These are phyloP conservation scores for Arctium lappa DNA, from an alignment of 129 eudicot species.

Conservation along the genomic window DNA sequence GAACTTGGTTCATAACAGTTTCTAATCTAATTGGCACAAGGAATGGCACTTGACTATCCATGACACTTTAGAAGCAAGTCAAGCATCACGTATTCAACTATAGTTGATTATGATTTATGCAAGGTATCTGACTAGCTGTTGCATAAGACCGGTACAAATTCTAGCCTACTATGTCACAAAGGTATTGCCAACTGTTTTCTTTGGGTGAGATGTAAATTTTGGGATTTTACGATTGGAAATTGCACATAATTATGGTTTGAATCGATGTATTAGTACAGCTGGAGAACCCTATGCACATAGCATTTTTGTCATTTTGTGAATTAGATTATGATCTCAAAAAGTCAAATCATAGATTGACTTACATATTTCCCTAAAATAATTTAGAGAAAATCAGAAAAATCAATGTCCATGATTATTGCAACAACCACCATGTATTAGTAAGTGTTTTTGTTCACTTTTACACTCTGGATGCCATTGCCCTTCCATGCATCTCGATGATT, in stretches of 20 bases:
- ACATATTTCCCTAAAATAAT: background rate
- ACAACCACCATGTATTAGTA: background rate
- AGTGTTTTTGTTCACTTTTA: background rate
- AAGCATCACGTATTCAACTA: background rate
- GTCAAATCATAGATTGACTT: background rate
- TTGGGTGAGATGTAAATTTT: background rate
- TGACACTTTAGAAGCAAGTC: background rate
- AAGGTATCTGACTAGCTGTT: background rate
- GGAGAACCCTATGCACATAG: slow-evolving; percentile 1
- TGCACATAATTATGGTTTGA: background rate
- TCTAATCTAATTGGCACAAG: background rate
- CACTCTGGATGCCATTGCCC: background rate
- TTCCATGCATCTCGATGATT: background rate
- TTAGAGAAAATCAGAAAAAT: background rate
- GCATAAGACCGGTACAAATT: background rate
- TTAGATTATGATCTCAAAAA: background rate
- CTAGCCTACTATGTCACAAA: background rate
- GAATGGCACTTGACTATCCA: background rate
- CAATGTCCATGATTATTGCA: background rate
- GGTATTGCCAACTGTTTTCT: background rate
- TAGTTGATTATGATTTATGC: background rate
- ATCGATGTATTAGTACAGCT: background rate
- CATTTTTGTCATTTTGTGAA: background rate
- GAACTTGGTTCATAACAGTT: too few species aligned
- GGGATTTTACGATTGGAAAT: background rate